These are phyloP conservation scores for Chrysanthemum seticuspe DNA, from an alignment of 129 eudicot genomes.

Conservation along the genomic window DNA sequence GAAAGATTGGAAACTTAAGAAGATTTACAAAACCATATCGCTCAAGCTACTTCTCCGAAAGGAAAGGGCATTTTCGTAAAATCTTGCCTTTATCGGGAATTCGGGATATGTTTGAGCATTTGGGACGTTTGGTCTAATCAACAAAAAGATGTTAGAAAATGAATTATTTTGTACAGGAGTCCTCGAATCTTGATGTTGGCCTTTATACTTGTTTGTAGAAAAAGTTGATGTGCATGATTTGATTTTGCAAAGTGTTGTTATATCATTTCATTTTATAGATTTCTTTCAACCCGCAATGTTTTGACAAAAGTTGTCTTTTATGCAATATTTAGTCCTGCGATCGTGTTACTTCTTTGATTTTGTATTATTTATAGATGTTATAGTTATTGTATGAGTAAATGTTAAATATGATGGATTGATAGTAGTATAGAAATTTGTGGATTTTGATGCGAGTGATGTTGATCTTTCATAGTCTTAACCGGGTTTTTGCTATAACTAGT, in stretches of 20 bases:
- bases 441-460: background rate
- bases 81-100: slow-evolving; percentile 5
- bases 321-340: slow-evolving; percentile 9
- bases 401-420: background rate
- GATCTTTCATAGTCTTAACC: background rate
- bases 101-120: slow-evolving; percentile 19
- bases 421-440: background rate
- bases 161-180: slow-evolving; percentile 47
- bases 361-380: background rate
- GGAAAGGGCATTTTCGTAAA: slow-evolving; percentile 17
- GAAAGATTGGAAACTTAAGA: slow-evolving; percentile 17
- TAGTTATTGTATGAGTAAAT: background rate
- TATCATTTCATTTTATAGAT: slow-evolving; percentile 17
- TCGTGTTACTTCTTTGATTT: background rate
- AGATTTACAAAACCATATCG: slow-evolving; percentile 25
- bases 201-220: slow-evolving; percentile 38
- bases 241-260: slow-evolving; percentile 30
- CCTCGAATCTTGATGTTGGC: slow-evolving; percentile 28
- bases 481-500: background rate
- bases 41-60: slow-evolving; percentile 23
- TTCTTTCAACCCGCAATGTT: slow-evolving; percentile 17
- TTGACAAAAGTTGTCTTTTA: slow-evolving; percentile 1
- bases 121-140: slow-evolving; percentile 25
- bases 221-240: slow-evolving; percentile 35
- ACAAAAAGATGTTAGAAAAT: slow-evolving; percentile 33